phyloP scores from a whole-genome alignment of 176 grass and related monocot genomes.

The Aegilops tauschii region DNA sequence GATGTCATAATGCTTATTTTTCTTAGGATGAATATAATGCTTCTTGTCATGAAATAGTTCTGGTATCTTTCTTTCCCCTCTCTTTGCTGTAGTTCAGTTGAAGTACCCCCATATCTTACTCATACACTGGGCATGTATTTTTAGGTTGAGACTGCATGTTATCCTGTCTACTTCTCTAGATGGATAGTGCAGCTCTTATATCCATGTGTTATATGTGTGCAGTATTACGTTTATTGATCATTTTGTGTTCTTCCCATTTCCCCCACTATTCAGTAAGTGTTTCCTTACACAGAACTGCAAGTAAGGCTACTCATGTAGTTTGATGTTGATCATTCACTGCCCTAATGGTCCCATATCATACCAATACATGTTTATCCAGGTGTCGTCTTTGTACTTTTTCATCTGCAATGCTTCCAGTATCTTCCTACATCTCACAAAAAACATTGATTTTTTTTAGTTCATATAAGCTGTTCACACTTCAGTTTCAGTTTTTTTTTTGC shows the following conservation, averaged over 20 bases:
- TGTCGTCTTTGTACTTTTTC: background rate
- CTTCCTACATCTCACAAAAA: background rate
- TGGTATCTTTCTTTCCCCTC: background rate
- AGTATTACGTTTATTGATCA: background rate
- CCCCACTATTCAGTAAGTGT: background rate
- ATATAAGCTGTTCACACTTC: conserved; percentile 18
- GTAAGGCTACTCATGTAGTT: conserved; percentile 6
- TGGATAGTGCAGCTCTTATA: background rate
- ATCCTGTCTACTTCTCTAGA: background rate
- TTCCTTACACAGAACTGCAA: background rate
- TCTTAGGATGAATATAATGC: background rate
- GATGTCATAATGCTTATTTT: background rate
- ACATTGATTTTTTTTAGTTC: conserved; percentile 22
- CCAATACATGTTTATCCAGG: background rate
- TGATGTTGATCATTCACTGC: background rate
- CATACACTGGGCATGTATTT: conserved; percentile 6
- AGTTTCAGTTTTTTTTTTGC: background rate
- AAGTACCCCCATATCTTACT: background rate
- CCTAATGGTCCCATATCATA: background rate
- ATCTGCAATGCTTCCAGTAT: background rate
- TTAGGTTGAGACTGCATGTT: conserved; percentile 14
- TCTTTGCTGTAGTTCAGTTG: background rate
- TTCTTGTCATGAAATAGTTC: conserved; percentile 12
- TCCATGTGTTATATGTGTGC: conserved; percentile 7
- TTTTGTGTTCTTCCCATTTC: background rate